Evolutionary conservation across 352 stramenopile genomes (phyloP), one percentile per base, ranked within the genome.

Genomic region (Elongisporangium undulatum): DNA sequence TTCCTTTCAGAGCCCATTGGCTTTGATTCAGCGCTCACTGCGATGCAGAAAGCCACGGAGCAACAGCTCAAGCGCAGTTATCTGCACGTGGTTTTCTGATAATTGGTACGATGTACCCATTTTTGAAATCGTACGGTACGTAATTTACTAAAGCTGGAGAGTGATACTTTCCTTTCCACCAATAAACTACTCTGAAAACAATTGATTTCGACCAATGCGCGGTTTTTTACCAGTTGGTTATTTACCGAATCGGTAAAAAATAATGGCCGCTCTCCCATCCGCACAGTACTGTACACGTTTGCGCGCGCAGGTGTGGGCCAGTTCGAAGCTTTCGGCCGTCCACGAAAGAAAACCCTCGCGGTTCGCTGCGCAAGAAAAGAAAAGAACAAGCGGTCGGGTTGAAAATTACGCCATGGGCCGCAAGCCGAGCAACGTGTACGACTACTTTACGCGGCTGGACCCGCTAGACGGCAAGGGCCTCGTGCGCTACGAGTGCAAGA

Each of bases 401-500:
- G 21, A 53, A 53, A 53, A 53, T 53, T 53, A 53, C 53, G 19
- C 13, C 41, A 89, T 94, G 84, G 85, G 85, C 56, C 82, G 85
- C 65, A 91, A 90, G 56, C 80, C 81, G 23, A 92, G 82, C 68
- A 94, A 94, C 71, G 85, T 94, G 60, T 92, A 94, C 63, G 85
- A 94, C 69, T 91, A 86, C 69, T 94, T 92, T 64, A 74, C 75
- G 58, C 82, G 85, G 56, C 62, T 94, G 13, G 85, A 94, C 60
- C 75, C 85, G 58, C 20, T 73, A 2, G 79, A 87, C 56, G 72
- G 72, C 57, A 92, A 91, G 60, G 77, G 79, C 2, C 69, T 91
- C 66, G 80, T 90, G 67, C 85, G 85, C 62, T 94, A 90, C 68
- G 80, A 91, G 71, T 94, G 85, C 80, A 91, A 92, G 67, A 92